These are phyloP conservation scores for Zoysia matrella DNA, from an alignment of 202 grass and related monocot species.

Conservation along the genomic window DNA sequence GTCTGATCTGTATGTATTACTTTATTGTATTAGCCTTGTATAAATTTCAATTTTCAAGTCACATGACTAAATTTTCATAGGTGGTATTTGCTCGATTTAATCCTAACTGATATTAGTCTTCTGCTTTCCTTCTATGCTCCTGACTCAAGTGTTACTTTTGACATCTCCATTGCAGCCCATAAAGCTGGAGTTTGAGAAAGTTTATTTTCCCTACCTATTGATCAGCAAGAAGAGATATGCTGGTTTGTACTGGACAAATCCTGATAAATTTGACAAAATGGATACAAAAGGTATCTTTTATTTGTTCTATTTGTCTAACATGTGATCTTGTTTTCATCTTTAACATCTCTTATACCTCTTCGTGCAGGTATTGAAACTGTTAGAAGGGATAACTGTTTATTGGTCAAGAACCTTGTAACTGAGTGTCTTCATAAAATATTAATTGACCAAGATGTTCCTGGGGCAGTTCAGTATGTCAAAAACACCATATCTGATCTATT, in stretches of 20 bases:
- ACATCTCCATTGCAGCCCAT: slow-evolving; percentile 74
- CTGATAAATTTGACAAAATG: slow-evolving; percentile 99
- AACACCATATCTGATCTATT: slow-evolving; percentile 99
- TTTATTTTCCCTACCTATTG: slow-evolving; percentile 93
- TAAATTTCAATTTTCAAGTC: neutral
- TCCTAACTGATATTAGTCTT: slow-evolving; percentile 5
- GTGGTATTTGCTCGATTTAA: slow-evolving; percentile 3
- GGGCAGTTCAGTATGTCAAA: slow-evolving; percentile 96
- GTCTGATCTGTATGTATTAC: neutral
- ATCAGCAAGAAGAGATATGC: slow-evolving; percentile 99
- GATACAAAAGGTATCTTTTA: slow-evolving; percentile 85
- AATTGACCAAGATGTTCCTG: slow-evolving; percentile 85
- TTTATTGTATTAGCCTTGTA: neutral
- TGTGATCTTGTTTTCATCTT: slow-evolving; percentile 21
- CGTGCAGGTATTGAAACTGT: slow-evolving; percentile 93
- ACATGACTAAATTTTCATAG: neutral
- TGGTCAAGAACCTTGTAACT: slow-evolving; percentile 97
- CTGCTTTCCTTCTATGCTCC: neutral
- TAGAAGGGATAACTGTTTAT: slow-evolving; percentile 98
- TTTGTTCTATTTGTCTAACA: slow-evolving; percentile 20
- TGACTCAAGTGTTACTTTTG: slow-evolving; percentile 28
- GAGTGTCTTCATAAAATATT: slow-evolving; percentile 97
- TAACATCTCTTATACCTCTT: slow-evolving; percentile 37
- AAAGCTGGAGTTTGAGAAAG: slow-evolving; percentile 97
- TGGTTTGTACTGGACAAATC: slow-evolving; percentile 98